phyloP scores from a whole-genome alignment of 1,139 yeast species.

The Barnettozyma hawaiiensis region DNA sequence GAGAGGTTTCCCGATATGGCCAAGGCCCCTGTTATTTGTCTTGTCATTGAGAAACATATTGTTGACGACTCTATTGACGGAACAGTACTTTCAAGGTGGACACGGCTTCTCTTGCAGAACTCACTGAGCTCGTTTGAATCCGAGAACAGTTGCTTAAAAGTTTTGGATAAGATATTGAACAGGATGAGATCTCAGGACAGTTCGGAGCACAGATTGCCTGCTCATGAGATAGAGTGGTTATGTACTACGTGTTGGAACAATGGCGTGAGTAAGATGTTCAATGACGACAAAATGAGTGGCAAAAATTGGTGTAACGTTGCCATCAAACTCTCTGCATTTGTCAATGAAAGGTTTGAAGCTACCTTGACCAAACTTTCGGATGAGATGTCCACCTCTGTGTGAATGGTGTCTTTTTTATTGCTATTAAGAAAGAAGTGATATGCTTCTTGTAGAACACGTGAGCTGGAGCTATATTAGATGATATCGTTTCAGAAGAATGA shows the following conservation, averaged over 20 bases:
- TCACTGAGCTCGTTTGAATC: constrained; percentile 3
- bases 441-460: background rate
- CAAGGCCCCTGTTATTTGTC: constrained; percentile 7
- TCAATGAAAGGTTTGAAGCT: constrained; percentile 20
- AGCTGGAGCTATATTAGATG: background rate
- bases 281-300: constrained; percentile 13
- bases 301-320: constrained; percentile 19
- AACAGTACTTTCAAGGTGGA: constrained; percentile 18
- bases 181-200: constrained; percentile 11
- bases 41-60: constrained; percentile 15
- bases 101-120: constrained; percentile 16
- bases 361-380: constrained; percentile 18
- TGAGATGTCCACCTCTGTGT: constrained; percentile 9
- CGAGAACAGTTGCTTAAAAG: constrained; percentile 9
- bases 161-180: constrained; percentile 9
- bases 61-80: constrained; percentile 8
- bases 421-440: no score
- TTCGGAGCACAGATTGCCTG: constrained; percentile 15
- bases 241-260: constrained; percentile 21
- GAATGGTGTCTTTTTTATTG: no score
- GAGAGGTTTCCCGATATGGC: constrained; percentile 9
- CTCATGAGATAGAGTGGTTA: constrained; percentile 24
- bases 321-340: constrained; percentile 16
- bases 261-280: constrained; percentile 17
- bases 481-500: background rate